phyloP scores from a whole-genome alignment of 805 yeast genomes.

The Osmozyma mogii region DNA sequence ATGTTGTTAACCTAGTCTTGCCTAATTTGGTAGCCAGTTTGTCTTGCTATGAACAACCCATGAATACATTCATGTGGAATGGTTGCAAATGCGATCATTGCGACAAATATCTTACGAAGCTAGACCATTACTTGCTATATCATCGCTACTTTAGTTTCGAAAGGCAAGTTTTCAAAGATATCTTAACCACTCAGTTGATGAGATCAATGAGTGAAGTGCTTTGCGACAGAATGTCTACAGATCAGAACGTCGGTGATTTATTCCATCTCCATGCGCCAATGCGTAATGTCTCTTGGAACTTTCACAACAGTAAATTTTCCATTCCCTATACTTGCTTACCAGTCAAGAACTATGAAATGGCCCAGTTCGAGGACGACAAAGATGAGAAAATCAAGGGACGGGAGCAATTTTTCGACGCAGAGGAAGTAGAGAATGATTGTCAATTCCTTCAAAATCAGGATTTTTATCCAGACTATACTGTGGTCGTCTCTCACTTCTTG shows the following conservation, averaged over 20 bases:
- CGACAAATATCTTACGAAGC: slow-evolving; percentile 35
- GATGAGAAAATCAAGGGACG: slow-evolving; percentile 7
- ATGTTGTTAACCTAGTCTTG: slow-evolving; percentile 38
- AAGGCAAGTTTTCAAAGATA: slow-evolving; percentile 45
- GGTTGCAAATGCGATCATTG: slow-evolving; percentile 66
- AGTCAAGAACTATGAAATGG: slow-evolving; percentile 25
- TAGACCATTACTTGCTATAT: slow-evolving; percentile 55
- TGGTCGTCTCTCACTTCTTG: slow-evolving; percentile 27
- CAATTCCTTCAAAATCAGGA: slow-evolving; percentile 8
- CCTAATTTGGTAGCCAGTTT: slow-evolving; percentile 56
- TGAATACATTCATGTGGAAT: slow-evolving; percentile 68
- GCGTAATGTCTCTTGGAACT: slow-evolving; percentile 22
- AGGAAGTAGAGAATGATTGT: slow-evolving; percentile 9
- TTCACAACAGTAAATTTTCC: slow-evolving; percentile 18
- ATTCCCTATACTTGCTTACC: slow-evolving; percentile 30
- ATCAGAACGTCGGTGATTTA: slow-evolving; percentile 11
- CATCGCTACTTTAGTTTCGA: slow-evolving; percentile 51
- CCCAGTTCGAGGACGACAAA: slow-evolving; percentile 27
- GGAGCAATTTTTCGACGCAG: slow-evolving; percentile 17
- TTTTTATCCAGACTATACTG: slow-evolving; percentile 11
- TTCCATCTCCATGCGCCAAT: slow-evolving; percentile 10
- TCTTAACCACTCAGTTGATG: slow-evolving; percentile 51
- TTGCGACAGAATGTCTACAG: slow-evolving; percentile 9
- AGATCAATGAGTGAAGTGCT: slow-evolving; percentile 43
- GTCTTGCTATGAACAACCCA: slow-evolving; percentile 62